Evolutionary conservation across 2,329 filamentous ascomycete species (phyloP).

Genomic region (Phialocephala subalpina): DNA sequence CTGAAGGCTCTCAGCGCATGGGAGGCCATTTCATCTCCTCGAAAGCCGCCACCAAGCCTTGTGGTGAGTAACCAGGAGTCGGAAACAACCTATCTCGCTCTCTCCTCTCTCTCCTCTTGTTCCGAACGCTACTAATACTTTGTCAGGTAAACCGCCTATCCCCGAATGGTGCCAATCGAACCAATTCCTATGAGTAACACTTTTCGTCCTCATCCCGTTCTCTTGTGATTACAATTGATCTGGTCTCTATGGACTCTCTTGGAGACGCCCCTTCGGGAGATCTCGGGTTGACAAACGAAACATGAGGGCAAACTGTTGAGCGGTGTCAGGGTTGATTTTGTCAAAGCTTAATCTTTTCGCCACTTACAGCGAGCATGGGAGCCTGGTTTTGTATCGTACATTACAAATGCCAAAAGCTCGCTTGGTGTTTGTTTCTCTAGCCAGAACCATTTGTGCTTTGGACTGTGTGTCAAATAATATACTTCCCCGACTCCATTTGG

Average conservation of each 20-base stretch:
- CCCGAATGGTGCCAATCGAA: too few species aligned
- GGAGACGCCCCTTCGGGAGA: conserved; percentile 21
- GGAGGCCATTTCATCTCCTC: background rate
- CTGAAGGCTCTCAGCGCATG: background rate
- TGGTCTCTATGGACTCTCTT: conserved; percentile 29
- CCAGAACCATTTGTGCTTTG: conserved; percentile 40
- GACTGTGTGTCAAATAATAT: conserved; percentile 38
- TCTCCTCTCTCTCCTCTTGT: too few species aligned
- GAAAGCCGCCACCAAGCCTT: background rate
- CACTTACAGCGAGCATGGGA: conserved; percentile 34
- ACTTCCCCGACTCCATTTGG: conserved; percentile 37
- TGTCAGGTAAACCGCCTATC: too few species aligned
- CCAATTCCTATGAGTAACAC: too few species aligned
- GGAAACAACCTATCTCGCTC: too few species aligned
- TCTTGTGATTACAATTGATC: conserved; percentile 33
- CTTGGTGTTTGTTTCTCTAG: conserved; percentile 33
- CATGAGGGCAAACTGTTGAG: conserved; percentile 33
- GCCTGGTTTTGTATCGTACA: conserved; percentile 35
- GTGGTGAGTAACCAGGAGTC: too few species aligned
- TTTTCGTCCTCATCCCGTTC: too few species aligned
- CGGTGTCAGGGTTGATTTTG: too few species aligned
- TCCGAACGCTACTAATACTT: too few species aligned
- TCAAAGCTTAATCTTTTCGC: background rate
- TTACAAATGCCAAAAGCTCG: conserved; percentile 39
- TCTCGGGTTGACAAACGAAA: conserved; percentile 30